These are phyloP conservation scores for Aspergillus heteromorphus DNA, from an alignment of 495 filamentous ascomycete species.

Conservation along the genomic window DNA sequence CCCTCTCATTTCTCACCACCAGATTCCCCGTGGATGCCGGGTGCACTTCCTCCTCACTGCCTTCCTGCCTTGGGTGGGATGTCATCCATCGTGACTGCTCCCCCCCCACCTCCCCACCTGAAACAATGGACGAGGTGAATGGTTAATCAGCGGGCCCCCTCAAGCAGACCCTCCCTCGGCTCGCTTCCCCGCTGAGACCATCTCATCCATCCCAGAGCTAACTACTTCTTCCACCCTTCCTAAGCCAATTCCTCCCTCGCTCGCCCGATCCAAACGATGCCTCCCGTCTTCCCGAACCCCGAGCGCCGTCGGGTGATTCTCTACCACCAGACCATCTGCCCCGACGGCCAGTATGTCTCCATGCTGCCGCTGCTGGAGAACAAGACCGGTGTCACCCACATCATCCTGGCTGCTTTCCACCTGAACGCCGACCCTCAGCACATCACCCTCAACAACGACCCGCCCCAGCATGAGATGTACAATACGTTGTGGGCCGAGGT, in stretches of 20 bases:
- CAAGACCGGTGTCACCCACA: slow-evolving; percentile 59
- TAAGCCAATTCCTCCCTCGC: background rate
- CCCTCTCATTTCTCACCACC: too few relatives aligned
- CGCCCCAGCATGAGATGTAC: slow-evolving; percentile 51
- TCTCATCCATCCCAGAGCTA: background rate
- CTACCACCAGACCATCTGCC: slow-evolving; percentile 68
- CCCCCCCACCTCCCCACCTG: background rate
- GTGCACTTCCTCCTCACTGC: background rate
- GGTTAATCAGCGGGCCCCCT: background rate
- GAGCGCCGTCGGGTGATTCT: slow-evolving; percentile 49
- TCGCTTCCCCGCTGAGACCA: background rate
- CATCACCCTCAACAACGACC: slow-evolving; percentile 73
- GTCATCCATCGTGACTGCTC: background rate
- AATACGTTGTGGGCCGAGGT: slow-evolving; percentile 65
- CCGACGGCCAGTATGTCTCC: slow-evolving; percentile 54
- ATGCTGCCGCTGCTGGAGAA: slow-evolving; percentile 63
- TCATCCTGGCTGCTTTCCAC: slow-evolving; percentile 77
- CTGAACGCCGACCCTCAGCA: slow-evolving; percentile 56
- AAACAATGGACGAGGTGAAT: background rate
- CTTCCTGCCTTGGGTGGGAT: background rate
- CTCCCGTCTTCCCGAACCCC: slow-evolving; percentile 23
- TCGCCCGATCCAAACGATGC: slow-evolving; percentile 18
- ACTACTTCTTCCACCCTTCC: background rate
- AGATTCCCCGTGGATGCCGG: too few relatives aligned
- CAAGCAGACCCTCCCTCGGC: background rate